These are phyloP conservation scores for Phytophthora chlamydospora DNA, from an alignment of 352 stramenopile species.

Conservation along the genomic window DNA sequence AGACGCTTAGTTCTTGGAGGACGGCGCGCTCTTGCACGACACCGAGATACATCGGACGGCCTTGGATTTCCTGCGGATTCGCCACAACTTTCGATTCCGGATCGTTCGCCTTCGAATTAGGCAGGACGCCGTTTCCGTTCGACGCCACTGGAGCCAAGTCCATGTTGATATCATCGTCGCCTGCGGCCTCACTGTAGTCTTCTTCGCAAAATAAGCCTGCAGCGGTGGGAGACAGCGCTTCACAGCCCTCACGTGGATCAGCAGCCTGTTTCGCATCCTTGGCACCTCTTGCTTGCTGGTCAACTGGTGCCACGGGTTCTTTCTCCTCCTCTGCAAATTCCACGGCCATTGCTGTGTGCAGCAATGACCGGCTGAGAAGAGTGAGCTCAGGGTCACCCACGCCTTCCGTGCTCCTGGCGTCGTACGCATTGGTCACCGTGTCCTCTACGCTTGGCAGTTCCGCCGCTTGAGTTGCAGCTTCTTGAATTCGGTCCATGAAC, in stretches of 20 bases:
- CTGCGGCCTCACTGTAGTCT: slow-evolving; percentile 57
- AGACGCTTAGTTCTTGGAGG: slow-evolving; percentile 82
- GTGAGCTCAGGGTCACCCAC: slow-evolving; percentile 40
- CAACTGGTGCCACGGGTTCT: slow-evolving; percentile 1
- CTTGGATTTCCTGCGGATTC: slow-evolving; percentile 3
- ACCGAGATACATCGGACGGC: slow-evolving; percentile 22
- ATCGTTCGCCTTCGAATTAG: background rate
- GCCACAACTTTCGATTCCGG: slow-evolving; percentile 5
- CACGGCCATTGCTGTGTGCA: slow-evolving; percentile 53
- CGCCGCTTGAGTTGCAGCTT: slow-evolving; percentile 10
- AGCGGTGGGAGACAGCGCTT: slow-evolving; percentile 45
- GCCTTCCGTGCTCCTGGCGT: slow-evolving; percentile 29
- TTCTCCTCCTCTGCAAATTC: slow-evolving; percentile 37
- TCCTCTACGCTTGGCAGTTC: slow-evolving; percentile 44
- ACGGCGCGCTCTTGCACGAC: slow-evolving; percentile 76
- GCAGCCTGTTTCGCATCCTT: slow-evolving; percentile 8
- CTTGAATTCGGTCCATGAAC: slow-evolving; percentile 51
- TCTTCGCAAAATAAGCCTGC: slow-evolving; percentile 70
- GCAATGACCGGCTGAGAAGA: slow-evolving; percentile 61
- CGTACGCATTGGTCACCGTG: slow-evolving; percentile 46
- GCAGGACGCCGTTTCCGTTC: slow-evolving; percentile 11
- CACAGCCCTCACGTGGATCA: slow-evolving; percentile 21
- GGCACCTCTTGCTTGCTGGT: slow-evolving; percentile 6
- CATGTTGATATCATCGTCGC: slow-evolving; percentile 19
- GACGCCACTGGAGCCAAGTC: background rate